A percentile compares a stretch with the other conserved stretches of the same genome.
phyloP scores from a whole-genome alignment of 345 rosid species.

The Nasturtium officinale region DNA sequence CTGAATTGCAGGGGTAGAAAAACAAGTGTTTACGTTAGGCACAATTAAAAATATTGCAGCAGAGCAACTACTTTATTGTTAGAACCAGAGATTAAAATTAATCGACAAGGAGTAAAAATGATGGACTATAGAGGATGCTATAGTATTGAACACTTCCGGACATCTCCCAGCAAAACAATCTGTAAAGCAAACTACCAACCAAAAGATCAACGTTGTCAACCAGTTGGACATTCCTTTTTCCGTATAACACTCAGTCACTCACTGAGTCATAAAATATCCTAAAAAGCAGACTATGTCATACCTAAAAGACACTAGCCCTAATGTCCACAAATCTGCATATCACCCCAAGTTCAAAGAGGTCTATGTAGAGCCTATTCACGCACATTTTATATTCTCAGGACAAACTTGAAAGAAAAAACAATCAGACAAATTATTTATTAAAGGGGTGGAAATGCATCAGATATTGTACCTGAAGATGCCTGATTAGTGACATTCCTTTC shows the following conservation, averaged over 20 bases:
- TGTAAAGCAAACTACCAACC: slow-evolving; percentile 9
- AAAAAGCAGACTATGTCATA: slow-evolving; percentile 11
- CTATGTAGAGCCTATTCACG: slow-evolving; percentile 18
- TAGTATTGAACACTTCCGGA: slow-evolving; percentile 9
- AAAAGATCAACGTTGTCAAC: background rate
- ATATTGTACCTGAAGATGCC: slow-evolving; percentile 86
- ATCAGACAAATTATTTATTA: background rate
- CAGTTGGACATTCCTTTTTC: background rate
- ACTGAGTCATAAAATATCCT: background rate
- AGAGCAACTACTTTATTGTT: slow-evolving; percentile 7
- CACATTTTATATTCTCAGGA: background rate
- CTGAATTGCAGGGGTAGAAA: slow-evolving; percentile 47
- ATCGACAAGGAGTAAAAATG: background rate
- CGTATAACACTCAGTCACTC: background rate
- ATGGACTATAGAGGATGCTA: slow-evolving; percentile 9
- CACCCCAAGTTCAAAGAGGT: slow-evolving; percentile 11
- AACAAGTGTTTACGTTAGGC: slow-evolving; percentile 17
- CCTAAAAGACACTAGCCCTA: background rate
- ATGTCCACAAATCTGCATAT: slow-evolving; percentile 12
- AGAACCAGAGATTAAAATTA: slow-evolving; percentile 10
- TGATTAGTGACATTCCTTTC: slow-evolving; percentile 83
- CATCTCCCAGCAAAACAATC: background rate
- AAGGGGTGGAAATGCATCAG: slow-evolving; percentile 4
- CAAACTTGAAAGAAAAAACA: background rate
- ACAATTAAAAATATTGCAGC: background rate